Base-by-base conservation (phyloP, 2,329 filamentous ascomycete species). In the Paraphoma chrysanthemicola region DNA sequence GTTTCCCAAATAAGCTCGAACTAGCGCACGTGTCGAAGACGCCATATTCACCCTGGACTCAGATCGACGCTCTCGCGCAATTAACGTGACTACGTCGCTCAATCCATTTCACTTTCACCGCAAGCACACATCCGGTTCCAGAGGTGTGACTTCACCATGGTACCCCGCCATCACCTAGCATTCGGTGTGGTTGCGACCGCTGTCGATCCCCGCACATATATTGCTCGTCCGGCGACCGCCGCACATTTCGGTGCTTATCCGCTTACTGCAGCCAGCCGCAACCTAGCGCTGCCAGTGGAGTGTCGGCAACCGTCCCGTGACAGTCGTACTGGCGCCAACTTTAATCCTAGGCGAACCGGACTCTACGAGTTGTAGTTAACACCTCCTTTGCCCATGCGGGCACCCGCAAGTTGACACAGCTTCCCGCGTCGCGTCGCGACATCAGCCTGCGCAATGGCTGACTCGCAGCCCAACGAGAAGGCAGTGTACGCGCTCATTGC, bases 391-490 rank as follows among this genome's bases (percentile, higher is more conserved):
- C 48, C 47, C 51, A 44, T 49, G 49, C 33, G 41, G 46, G 41
- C 58, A 43, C 42, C 16, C 41, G 43, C 47, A 38, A 55, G 39
- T 51, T 53, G 43, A 51, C 39, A 28, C 54, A 17, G 36, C 46
- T 52, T 56, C n/a, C 48, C 49, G 44, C 44, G 31, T 59, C 44
- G 47, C 49, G 43, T 43, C 58, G 51, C 61, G 38, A 56, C 59
- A 38, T 44, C 29, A 18, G 36, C n/a, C 45, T 57, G 49, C 66
- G 62, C 63, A 51, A 71, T 70, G 69, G 62, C 64, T 30, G 59
- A 66, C 54, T 52, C 59, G 51, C 56, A 60, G 51, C 62, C 56
- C 46, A 67, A 70, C 58, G 69, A 71, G 53, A 75, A 76, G 64
- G 55, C 50, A 51, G 67, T 66, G 45, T 68, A 65, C 52, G 65